Base-by-base conservation (phyloP, 805 yeast genomes). In the Starmera dryadoides region DNA sequence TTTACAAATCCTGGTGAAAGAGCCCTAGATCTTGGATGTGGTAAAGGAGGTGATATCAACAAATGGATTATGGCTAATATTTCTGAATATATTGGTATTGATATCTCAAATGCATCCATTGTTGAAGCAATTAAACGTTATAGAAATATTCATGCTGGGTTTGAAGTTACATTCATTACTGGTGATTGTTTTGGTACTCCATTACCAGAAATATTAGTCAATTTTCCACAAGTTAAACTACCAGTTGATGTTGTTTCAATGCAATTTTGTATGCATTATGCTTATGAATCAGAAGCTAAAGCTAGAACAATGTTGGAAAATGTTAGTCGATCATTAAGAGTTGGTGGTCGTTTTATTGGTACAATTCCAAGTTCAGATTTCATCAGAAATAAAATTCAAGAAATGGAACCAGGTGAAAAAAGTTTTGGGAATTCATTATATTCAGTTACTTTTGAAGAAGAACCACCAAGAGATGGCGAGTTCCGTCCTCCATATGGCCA, bases 31-130 rank as follows among this genome's bases (percentile, higher is more conserved):
- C 61, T 91, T 40, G 96, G 96, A 14, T 89, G 98, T 62, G 99
- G 99, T 12, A 94, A 93, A 59, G 99, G 99, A 38, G 99, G 99
- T 21, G 99, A 93, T 63, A 64, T 93, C 52, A 77, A 83, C 50
- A 93, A 93, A 58, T 91, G 95, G 79, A 84, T 81, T 37, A 77
- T 77, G 49, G 82, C 86, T 1, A 66, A 75, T 17, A 74, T 86
- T 3, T 71, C 76, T 18, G 89, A 88, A 35, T 86, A 84, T 48
- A 78, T 89, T 39, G 98, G 98, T 2, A 71, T 93, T 22, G 99
- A 93, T 61, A 81, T 93, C 33, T 88, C 96, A 16, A 93, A 89
- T 58, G 81, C 82, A 4, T 85, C 96, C 6, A 79, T 93, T 37
- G 68, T 73, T 37, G 96, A 93, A 56, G 98, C 97, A 1, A 75